These are phyloP conservation scores for Diplotaxis tenuifolia DNA, from an alignment of 345 rosid species.

Conservation along the genomic window DNA sequence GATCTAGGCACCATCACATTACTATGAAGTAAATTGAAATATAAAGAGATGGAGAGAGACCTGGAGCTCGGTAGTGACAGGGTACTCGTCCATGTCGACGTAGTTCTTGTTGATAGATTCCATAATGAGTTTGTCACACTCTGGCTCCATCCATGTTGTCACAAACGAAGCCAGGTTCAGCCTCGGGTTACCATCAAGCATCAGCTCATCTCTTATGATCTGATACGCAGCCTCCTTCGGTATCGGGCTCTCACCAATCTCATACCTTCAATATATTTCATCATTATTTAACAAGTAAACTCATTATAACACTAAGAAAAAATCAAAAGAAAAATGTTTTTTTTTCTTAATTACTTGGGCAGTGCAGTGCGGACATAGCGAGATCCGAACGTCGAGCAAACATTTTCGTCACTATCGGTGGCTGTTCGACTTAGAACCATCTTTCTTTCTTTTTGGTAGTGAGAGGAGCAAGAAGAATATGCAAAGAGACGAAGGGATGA, in stretches of 20 bases:
- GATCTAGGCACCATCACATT: not conserved
- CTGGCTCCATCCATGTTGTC: conserved; percentile 97
- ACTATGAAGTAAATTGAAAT: not conserved
- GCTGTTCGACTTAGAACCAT: conserved; percentile 46
- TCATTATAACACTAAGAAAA: not conserved
- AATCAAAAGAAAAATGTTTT: not conserved
- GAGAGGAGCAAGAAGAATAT: conserved; percentile 6
- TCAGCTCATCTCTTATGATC: conserved; percentile 81
- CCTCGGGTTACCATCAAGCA: conserved; percentile 92
- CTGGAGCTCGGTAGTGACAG: conserved; percentile 94
- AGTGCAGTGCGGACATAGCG: conserved; percentile 64
- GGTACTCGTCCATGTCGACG: conserved; percentile 96
- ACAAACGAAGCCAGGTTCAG: conserved; percentile 88
- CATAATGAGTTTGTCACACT: conserved; percentile 92
- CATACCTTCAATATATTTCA: conserved; percentile 45
- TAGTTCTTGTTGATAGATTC: conserved; percentile 86
- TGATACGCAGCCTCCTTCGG: conserved; percentile 95
- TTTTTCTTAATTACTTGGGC: conserved; percentile 47
- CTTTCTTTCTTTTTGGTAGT: not conserved
- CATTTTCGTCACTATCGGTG: conserved; percentile 30
- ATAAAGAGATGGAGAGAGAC: conserved; percentile 16
- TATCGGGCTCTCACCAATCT: conserved; percentile 77
- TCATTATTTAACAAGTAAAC: not conserved
- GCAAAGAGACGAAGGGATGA: conserved; percentile 13
- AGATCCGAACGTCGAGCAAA: conserved; percentile 69